These are phyloP conservation scores for Westerdykella ornata DNA, from an alignment of 2,329 filamentous ascomycete species.

Conservation along the genomic window DNA sequence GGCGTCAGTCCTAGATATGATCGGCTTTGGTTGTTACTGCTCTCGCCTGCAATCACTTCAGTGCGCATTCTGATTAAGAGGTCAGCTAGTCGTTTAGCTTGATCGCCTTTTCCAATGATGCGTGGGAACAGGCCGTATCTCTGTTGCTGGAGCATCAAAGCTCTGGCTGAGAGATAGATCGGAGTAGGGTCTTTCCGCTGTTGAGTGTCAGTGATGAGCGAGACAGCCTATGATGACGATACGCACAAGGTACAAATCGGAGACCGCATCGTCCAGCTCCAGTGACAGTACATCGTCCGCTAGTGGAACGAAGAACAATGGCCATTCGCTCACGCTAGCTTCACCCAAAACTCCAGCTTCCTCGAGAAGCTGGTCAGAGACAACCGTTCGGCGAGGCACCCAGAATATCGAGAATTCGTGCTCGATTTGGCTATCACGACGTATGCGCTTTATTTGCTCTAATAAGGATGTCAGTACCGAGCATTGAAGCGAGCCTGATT, in stretches of 20 bases:
- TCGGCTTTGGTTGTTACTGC: slow-evolving; percentile 50
- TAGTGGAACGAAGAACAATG: slow-evolving; percentile 82
- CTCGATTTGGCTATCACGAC: slow-evolving; percentile 77
- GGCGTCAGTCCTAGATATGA: slow-evolving; percentile 64
- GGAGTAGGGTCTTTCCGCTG: slow-evolving; percentile 80
- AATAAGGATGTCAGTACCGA: slow-evolving; percentile 46
- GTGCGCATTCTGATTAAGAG: slow-evolving; percentile 85
- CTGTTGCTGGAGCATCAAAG: slow-evolving; percentile 89
- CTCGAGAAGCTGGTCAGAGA: slow-evolving; percentile 86
- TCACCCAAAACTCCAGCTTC: slow-evolving; percentile 90
- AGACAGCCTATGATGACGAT: not conserved
- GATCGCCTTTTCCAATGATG: slow-evolving; percentile 92
- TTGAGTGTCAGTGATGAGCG: slow-evolving; percentile 17
- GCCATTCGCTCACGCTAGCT: slow-evolving; percentile 79
- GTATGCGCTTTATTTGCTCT: slow-evolving; percentile 89
- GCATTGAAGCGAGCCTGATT: slow-evolving; percentile 21
- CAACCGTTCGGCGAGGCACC: slow-evolving; percentile 84
- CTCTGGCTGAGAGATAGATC: slow-evolving; percentile 81
- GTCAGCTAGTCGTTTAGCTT: slow-evolving; percentile 82
- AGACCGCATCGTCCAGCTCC: slow-evolving; percentile 80
- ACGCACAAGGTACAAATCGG: slow-evolving; percentile 71
- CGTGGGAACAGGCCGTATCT: slow-evolving; percentile 89
- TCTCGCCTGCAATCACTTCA: slow-evolving; percentile 75
- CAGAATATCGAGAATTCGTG: slow-evolving; percentile 98
- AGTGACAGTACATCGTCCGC: slow-evolving; percentile 88